Evolutionary conservation across 1,284 basidiomycete species (phyloP).

Genomic region (Coniferiporia sulphurascens): DNA sequence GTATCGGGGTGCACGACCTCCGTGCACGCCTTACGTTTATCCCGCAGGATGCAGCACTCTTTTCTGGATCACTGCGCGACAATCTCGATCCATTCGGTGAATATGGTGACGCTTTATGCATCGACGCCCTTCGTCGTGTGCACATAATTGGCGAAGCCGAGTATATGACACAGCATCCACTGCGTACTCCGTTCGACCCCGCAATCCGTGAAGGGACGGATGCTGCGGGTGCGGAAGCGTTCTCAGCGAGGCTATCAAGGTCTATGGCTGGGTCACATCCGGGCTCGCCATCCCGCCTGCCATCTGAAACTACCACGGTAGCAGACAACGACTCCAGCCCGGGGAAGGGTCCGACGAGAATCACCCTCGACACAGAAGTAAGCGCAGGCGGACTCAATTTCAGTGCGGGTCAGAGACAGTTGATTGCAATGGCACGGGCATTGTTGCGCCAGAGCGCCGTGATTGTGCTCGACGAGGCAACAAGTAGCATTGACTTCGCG

Average conservation of each 20-base stretch:
- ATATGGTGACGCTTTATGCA: slow-evolving; percentile 70
- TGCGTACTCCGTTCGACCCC: slow-evolving; percentile 44
- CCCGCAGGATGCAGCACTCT: slow-evolving; percentile 78
- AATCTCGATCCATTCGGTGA: slow-evolving; percentile 78
- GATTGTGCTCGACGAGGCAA: slow-evolving; percentile 82
- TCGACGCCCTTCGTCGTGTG: slow-evolving; percentile 68
- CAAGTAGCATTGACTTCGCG: slow-evolving; percentile 83
- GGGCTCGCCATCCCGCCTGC: neutral
- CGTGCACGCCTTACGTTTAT: slow-evolving; percentile 84
- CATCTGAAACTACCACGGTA: slow-evolving; percentile 9
- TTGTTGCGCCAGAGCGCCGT: slow-evolving; percentile 56
- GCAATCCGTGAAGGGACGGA: slow-evolving; percentile 31
- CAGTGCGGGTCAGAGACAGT: slow-evolving; percentile 80
- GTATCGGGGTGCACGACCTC: slow-evolving; percentile 80
- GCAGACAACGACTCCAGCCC: slow-evolving; percentile 8
- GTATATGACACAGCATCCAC: slow-evolving; percentile 40
- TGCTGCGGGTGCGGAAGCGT: slow-evolving; percentile 28
- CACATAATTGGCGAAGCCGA: slow-evolving; percentile 52
- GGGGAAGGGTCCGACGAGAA: slow-evolving; percentile 42
- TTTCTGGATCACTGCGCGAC: slow-evolving; percentile 82
- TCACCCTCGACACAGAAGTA: slow-evolving; percentile 71
- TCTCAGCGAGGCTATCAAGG: neutral
- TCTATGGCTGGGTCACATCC: slow-evolving; percentile 29
- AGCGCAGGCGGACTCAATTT: slow-evolving; percentile 81
- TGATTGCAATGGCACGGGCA: slow-evolving; percentile 81